phyloP scores from a whole-genome alignment of 352 stramenopile species.

The Pythium aphanidermatum region DNA sequence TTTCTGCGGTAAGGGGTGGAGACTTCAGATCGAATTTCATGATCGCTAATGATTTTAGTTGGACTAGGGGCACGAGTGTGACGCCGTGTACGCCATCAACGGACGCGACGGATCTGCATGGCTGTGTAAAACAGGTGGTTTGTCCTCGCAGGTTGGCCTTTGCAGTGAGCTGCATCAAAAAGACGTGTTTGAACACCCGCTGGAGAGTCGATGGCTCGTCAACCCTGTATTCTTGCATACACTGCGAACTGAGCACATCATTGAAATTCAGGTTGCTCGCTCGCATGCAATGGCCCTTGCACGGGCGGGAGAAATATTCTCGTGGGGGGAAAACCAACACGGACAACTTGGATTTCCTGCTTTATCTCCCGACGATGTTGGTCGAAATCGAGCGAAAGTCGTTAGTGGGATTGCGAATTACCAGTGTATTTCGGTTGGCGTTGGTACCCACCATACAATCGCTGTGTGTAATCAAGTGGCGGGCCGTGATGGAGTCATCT shows the following conservation, averaged over 20 bases:
- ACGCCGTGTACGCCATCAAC: constrained; percentile 70
- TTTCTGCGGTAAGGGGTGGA: constrained; percentile 45
- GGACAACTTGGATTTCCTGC: constrained; percentile 52
- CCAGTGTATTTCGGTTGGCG: constrained; percentile 42
- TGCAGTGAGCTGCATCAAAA: constrained; percentile 34
- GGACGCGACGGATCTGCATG: constrained; percentile 40
- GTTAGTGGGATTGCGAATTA: constrained; percentile 54
- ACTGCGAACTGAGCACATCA: constrained; percentile 51
- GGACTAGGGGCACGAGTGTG: constrained; percentile 47
- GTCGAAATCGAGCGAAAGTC: constrained; percentile 44
- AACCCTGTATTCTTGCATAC: constrained; percentile 63
- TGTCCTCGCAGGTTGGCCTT: constrained; percentile 58
- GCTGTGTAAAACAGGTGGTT: constrained; percentile 69
- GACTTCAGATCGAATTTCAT: not conserved
- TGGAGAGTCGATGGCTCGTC: constrained; percentile 63
- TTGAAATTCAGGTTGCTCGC: constrained; percentile 40
- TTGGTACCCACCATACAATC: constrained; percentile 56
- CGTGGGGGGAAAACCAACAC: constrained; percentile 94
- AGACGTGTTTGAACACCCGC: constrained; percentile 38
- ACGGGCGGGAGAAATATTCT: constrained; percentile 86
- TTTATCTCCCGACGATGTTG: constrained; percentile 38
- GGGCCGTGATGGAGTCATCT: constrained; percentile 55
- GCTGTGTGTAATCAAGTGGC: constrained; percentile 64
- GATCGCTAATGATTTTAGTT: constrained; percentile 6
- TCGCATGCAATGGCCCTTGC: constrained; percentile 69